A percentile compares a stretch with the other conserved stretches of the same genome.
Conservation (phyloP, 176 grass and related monocot genomes). For the Metroxylon sagu region DNA sequence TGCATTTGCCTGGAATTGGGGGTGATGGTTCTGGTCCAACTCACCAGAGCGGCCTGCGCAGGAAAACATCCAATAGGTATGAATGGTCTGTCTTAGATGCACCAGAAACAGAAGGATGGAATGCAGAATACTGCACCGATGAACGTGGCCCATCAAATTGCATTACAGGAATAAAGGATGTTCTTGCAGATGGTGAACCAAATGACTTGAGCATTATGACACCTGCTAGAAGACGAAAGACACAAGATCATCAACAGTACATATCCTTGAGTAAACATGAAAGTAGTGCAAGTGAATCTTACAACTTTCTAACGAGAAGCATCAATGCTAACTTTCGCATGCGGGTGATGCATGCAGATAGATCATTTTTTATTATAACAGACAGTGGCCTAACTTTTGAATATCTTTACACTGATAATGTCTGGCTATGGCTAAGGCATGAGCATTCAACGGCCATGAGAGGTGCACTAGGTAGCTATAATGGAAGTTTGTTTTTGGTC, state of each 20-base stretch:
- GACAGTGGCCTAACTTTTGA: constrained; percentile 66
- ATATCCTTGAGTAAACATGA: constrained; percentile 33
- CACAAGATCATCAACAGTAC: constrained; percentile 45
- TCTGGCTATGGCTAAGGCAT: constrained; percentile 95
- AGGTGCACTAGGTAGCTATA: constrained; percentile 78
- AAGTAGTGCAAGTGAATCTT: constrained; percentile 33
- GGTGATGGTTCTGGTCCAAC: constrained; percentile 52
- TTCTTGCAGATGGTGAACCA: constrained; percentile 4
- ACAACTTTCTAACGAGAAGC: constrained; percentile 73
- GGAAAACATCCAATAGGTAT: constrained; percentile 65
- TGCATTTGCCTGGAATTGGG: constrained; percentile 77
- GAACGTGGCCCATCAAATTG: constrained; percentile 79
- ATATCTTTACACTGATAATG: constrained; percentile 63
- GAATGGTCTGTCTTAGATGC: constrained; percentile 85
- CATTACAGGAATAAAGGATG: constrained; percentile 49
- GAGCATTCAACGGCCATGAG: constrained; percentile 55
- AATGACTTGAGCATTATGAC: constrained; percentile 38
- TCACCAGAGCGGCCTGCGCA: constrained; percentile 45
- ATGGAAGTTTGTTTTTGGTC: constrained; percentile 81
- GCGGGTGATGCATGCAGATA: constrained; percentile 68
- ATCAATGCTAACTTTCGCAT: constrained; percentile 66
- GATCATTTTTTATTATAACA: constrained; percentile 78
- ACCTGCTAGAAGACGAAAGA: constrained; percentile 37
- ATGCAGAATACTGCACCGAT: constrained; percentile 90
- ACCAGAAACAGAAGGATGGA: constrained; percentile 98